A percentile compares a stretch with the other conserved stretches of the same genome.
These are phyloP conservation scores for Suillus subluteus DNA, from an alignment of 768 basidiomycete species.

Conservation along the genomic window DNA sequence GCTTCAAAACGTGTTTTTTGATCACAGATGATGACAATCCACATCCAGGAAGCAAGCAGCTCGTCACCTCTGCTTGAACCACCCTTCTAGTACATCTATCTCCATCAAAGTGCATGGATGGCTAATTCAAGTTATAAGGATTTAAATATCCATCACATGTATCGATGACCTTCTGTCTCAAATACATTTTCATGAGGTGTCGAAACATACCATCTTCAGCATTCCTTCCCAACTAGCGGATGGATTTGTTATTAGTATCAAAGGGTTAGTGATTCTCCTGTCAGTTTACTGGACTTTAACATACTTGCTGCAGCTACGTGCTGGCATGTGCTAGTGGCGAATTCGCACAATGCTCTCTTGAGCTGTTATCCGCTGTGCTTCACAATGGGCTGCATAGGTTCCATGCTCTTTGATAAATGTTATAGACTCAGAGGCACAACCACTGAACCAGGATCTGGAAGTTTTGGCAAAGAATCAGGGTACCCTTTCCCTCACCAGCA, in stretches of 20 bases:
- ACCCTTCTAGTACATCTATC: constrained; percentile 60
- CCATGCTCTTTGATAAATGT: too few species aligned
- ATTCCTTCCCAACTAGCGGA: constrained; percentile 80
- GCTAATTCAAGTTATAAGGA: constrained; percentile 55
- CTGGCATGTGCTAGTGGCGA: too few species aligned
- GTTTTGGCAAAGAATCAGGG: too few species aligned
- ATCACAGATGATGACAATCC: constrained; percentile 75
- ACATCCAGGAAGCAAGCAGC: constrained; percentile 55
- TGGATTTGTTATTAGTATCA: constrained; percentile 76
- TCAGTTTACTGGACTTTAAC: constrained; percentile 14
- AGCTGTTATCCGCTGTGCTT: too few species aligned
- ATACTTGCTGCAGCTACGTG: constrained; percentile 63
- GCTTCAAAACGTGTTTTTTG: constrained; percentile 89
- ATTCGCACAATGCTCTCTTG: too few species aligned
- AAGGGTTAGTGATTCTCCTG: constrained; percentile 57
- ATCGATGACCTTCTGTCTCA: constrained; percentile 78
- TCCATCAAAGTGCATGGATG: not conserved
- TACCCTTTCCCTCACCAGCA: too few species aligned
- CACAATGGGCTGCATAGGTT: too few species aligned
- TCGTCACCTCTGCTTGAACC: constrained; percentile 70
- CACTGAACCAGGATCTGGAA: too few species aligned
- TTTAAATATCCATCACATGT: constrained; percentile 74
- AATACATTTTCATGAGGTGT: constrained; percentile 80
- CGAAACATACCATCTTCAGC: constrained; percentile 82
- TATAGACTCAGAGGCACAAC: too few species aligned